A percentile compares a stretch with the other conserved stretches of the same genome.
phyloP scores from a whole-genome alignment of 345 rosid species.

The Hevea brasiliensis region DNA sequence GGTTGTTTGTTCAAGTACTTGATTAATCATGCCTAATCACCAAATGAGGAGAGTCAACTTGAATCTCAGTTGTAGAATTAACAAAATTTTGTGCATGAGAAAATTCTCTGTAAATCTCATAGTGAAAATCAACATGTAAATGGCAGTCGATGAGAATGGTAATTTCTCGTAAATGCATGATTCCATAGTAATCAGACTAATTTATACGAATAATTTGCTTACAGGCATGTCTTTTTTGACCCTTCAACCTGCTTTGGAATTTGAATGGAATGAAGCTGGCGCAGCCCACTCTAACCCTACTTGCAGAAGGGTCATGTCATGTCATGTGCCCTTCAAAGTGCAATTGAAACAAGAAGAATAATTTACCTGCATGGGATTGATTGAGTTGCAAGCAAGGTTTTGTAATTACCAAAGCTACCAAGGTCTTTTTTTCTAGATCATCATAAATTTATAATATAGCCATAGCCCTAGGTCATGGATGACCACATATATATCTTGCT shows the following conservation, averaged over 20 bases:
- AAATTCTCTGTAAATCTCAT: no score
- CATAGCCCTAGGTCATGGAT: slow-evolving; percentile 10
- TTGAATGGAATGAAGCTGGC: neutral
- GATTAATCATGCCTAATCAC: neutral
- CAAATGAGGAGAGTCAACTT: neutral
- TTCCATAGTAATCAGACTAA: no score
- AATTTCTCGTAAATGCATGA: no score
- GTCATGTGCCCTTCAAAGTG: slow-evolving; percentile 13
- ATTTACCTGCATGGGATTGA: slow-evolving; percentile 6
- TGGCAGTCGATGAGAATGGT: no score
- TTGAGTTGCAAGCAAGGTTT: slow-evolving; percentile 29
- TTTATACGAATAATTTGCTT: no score
- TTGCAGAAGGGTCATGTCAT: slow-evolving; percentile 6
- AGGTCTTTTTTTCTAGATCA: slow-evolving; percentile 23
- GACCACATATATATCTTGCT: slow-evolving; percentile 20
- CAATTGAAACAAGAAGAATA: neutral
- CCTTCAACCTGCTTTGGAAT: neutral
- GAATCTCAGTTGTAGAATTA: neutral
- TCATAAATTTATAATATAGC: neutral
- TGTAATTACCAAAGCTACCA: slow-evolving; percentile 21
- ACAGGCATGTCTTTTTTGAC: neutral
- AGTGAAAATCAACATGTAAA: no score
- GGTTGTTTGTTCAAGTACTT: neutral
- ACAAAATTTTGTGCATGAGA: no score
- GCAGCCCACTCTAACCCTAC: neutral